Evolutionary conservation across 495 filamentous ascomycete species (phyloP), one percentile per base, ranked within the genome.

Genomic region (Melanomma pulvis-pyrius): DNA sequence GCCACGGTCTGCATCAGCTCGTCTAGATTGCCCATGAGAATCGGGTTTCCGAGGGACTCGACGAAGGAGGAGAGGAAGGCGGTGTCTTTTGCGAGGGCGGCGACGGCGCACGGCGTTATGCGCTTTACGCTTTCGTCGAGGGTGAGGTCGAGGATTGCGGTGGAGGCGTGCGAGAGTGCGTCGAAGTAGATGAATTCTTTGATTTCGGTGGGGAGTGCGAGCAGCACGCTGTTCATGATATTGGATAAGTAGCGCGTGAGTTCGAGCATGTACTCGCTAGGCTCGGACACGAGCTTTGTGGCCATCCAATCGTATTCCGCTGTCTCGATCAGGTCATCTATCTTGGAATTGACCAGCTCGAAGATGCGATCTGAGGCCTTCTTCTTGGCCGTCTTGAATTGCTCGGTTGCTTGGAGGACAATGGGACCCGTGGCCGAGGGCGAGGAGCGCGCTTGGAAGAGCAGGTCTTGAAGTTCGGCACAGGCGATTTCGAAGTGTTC

Each of bases 101-200:
- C 77, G 12, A 96, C 90, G 15, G 92, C 96, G 64, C 92, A 88
- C 13, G 91, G 87, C 63, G 92, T 96, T 75, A 98, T 97, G 65
- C 82, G 85, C 68, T 84, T 91, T 50, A 96, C 92, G 22, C 87
- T 85, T 0, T 86, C 80, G 12, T 91, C 89, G 6, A 98, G 82
- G 1, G 94, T 91, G 56, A 96, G 87, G n/a, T 87, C 86, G 49
- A 98, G 79, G 32, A 98, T 94, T 79, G 88, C 90, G 61, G 88
- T 88, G 8, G 92, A 88, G 5, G 96, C 92, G 75, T 98, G 93
- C 61, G 87, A 90, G 60, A 98, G 83, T 1, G 96, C 96, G 74
- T 97, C 93, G 69, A 97, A 97, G 77, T 98, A 98, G 64, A 98
- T 96, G 32, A 97, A 84, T 74, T 96, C 92, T 76, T 97, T 97